A percentile compares a stretch with the other conserved stretches of the same genome.
Conservation (phyloP, 1,284 basidiomycete species). For the Ganoderma resinaceum region DNA sequence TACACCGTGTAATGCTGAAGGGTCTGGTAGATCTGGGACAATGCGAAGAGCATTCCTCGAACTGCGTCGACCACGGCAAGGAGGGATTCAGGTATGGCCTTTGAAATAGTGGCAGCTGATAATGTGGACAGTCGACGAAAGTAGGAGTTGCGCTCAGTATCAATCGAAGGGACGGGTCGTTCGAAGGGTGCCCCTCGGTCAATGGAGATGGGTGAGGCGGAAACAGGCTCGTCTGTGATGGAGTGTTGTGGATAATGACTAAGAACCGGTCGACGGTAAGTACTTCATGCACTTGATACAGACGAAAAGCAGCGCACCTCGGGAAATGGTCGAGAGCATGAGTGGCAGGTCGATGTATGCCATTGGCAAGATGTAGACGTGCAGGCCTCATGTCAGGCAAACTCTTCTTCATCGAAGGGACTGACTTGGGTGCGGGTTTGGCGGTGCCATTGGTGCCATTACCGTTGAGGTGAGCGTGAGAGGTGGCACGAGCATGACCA, state of each 20-base stretch:
- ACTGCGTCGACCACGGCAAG: slow-evolving; percentile 85
- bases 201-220: slow-evolving; percentile 49
- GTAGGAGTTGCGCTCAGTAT: slow-evolving; percentile 90
- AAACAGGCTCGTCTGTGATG: slow-evolving; percentile 45
- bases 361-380: slow-evolving; percentile 46
- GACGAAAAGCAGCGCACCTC: slow-evolving; percentile 44
- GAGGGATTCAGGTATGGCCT: slow-evolving; percentile 78
- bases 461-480: slow-evolving; percentile 55
- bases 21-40: slow-evolving; percentile 92
- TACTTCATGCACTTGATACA: background rate
- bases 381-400: slow-evolving; percentile 84
- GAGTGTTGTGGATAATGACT: slow-evolving; percentile 29
- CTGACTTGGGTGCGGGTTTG: slow-evolving; percentile 42
- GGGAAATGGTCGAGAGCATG: slow-evolving; percentile 46
- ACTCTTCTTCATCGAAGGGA: slow-evolving; percentile 77
- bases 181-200: slow-evolving; percentile 51
- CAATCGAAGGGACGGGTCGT: slow-evolving; percentile 61
- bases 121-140: slow-evolving; percentile 88
- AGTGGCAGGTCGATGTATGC: slow-evolving; percentile 29
- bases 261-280: slow-evolving; percentile 23
- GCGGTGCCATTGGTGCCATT: slow-evolving; percentile 12
- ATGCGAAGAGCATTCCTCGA: slow-evolving; percentile 91
- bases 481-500: slow-evolving; percentile 65
- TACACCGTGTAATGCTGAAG: slow-evolving; percentile 90
- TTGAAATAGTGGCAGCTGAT: slow-evolving; percentile 70